Base-by-base conservation (phyloP, 805 yeast genomes). In the Suhomyces sp. region DNA sequence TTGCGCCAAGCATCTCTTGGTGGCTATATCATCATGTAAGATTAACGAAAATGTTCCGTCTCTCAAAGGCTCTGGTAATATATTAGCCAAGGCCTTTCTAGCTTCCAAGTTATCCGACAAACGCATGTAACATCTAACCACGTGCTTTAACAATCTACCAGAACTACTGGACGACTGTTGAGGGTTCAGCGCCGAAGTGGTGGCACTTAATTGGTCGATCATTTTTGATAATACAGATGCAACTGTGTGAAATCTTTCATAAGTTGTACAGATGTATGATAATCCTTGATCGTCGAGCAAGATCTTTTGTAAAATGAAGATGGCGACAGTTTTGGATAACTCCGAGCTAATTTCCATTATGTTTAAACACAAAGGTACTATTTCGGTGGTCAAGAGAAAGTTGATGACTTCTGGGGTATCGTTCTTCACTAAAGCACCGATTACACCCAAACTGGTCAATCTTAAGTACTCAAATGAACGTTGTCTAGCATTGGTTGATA, bases 281-380 rank as follows among this genome's bases (percentile, higher is more conserved):
- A 93, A 79, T 0, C 99, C 99, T 60, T 87, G 84, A 64, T 93
- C 97, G 70, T 94, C 98, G 59, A 91, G 80, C 49, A 93, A 77
- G 51, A 93, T 93, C 70, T 92, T 93, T 66, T 93, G 97, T 46
- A 94, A 87, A 55, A 94, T 93, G 74, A 94, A 93, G 53, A 93
- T 92, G 4, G 99, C 99, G 24, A 93, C 99, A 0, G 98, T 94
- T 65, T 94, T 93, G 47, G 96, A 86, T 49, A 93, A 78, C 66
- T 94, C 99, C 0, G 97, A 87, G 6, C 97, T 90, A 1, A 92
- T 84, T 67, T 93, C 98, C 96, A 93, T 93, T 56, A 94, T 93
- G 62, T 94, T 86, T 54, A 93, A 76, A 67, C 99, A 94, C 52
- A 94, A 73, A 5, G 99, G 99, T 33, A 94, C 96, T 61, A 94